Evolutionary conservation across 176 grass and related monocot species (phyloP).

Genomic region (Tuctoria greenei): DNA sequence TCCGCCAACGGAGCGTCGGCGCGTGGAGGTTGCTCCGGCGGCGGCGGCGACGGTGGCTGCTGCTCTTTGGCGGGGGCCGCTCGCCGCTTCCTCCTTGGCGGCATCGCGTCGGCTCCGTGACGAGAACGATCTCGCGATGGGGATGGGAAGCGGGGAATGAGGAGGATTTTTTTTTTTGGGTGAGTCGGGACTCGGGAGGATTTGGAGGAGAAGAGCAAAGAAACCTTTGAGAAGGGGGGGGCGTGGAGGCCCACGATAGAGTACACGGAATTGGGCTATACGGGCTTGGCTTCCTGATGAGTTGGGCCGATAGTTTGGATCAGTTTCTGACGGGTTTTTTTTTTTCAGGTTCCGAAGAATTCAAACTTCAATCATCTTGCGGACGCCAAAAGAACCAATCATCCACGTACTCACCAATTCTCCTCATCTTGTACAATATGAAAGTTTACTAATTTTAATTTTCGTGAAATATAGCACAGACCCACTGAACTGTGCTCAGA

Average conservation of each 20-base stretch:
- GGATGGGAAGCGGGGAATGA: background rate
- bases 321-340: background rate
- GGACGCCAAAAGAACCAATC: no score
- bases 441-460: no score
- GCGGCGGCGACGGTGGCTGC: background rate
- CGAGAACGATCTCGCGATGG: background rate
- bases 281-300: background rate
- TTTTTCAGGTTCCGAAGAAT: no score
- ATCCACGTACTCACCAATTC: no score
- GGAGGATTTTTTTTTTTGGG: no score
- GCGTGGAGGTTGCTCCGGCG: conserved; percentile 18
- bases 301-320: background rate
- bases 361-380: no score
- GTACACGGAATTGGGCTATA: background rate
- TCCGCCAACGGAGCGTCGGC: conserved; percentile 33
- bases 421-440: no score
- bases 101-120: conserved; percentile 12
- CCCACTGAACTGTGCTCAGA: no score
- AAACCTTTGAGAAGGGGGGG: background rate
- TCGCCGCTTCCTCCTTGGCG: conserved; percentile 30
- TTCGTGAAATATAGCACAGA: no score
- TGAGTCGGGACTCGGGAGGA: background rate
- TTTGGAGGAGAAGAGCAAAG: background rate
- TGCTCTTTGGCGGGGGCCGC: conserved; percentile 10
- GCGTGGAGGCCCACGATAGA: background rate